Conservation (phyloP, 2,329 filamentous ascomycete genomes). For the Arthrobotrys megalospora region DNA sequence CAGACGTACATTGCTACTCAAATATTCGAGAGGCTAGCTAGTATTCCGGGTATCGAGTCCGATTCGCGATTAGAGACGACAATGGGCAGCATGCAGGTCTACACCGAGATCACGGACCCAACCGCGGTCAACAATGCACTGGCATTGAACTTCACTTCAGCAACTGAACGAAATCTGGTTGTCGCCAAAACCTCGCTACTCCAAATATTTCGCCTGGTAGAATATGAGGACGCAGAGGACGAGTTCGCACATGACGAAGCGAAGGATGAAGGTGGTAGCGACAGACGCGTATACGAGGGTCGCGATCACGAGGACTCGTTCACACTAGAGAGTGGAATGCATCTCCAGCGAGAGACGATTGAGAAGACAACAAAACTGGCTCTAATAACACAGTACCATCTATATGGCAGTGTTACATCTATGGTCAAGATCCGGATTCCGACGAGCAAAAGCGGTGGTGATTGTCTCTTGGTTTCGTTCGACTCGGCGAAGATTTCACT, state of each 20-base stretch:
- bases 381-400: slow-evolving; percentile 84
- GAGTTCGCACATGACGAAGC: slow-evolving; percentile 67
- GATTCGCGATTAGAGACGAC: background rate
- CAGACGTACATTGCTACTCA: background rate
- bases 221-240: slow-evolving; percentile 66
- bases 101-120: slow-evolving; percentile 93
- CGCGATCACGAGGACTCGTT: slow-evolving; percentile 78
- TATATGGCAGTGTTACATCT: slow-evolving; percentile 87
- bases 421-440: slow-evolving; percentile 82
- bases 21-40: slow-evolving; percentile 19
- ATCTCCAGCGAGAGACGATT: slow-evolving; percentile 74
- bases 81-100: slow-evolving; percentile 68
- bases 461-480: slow-evolving; percentile 80
- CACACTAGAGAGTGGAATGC: slow-evolving; percentile 75
- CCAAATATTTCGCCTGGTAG: slow-evolving; percentile 85
- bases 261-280: slow-evolving; percentile 70
- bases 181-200: slow-evolving; percentile 93
- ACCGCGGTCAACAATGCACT: slow-evolving; percentile 94
- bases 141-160: slow-evolving; percentile 81
- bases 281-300: slow-evolving; percentile 72
- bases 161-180: slow-evolving; percentile 84
- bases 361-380: slow-evolving; percentile 82
- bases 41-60: background rate
- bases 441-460: slow-evolving; percentile 81
- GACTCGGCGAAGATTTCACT: slow-evolving; percentile 93